Conservation (phyloP, 2,329 filamentous ascomycete genomes). For the Ceratocystis alfenasii region DNA sequence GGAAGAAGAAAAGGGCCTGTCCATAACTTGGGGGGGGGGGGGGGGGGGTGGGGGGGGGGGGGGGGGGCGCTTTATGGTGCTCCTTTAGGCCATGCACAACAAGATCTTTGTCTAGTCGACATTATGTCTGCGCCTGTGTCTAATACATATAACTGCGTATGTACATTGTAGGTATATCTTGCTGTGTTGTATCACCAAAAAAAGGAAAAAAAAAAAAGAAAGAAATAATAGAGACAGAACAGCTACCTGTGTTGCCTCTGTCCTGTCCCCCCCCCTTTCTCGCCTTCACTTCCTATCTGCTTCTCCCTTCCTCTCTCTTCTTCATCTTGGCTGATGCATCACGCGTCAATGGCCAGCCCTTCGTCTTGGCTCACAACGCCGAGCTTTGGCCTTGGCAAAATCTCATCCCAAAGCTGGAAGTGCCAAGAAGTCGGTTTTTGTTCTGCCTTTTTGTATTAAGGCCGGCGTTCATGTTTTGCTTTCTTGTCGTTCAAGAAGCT, state of each 20-base stretch:
- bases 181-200: neutral
- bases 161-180: too few species aligned
- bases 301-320: conserved; percentile 1
- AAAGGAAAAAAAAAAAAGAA: neutral
- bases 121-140: too few species aligned
- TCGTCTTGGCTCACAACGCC: conserved; percentile 22
- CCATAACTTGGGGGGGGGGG: too few species aligned
- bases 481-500: neutral
- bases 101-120: too few species aligned
- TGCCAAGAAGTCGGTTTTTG: conserved; percentile 17
- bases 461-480: neutral
- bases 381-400: conserved; percentile 22
- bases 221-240: neutral
- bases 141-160: too few species aligned
- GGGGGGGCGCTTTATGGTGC: too few species aligned
- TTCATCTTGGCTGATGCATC: conserved; percentile 18
- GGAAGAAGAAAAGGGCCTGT: neutral
- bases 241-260: neutral
- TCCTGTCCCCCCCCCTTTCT: neutral
- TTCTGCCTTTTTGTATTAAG: conserved; percentile 7
- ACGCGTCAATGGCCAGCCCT: conserved; percentile 16
- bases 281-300: neutral
- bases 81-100: too few species aligned
- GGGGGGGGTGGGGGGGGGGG: too few species aligned
- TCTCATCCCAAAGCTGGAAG: conserved; percentile 17